Base-by-base conservation (phyloP, 1,139 yeast genomes). In the Candida sanyaensis region DNA sequence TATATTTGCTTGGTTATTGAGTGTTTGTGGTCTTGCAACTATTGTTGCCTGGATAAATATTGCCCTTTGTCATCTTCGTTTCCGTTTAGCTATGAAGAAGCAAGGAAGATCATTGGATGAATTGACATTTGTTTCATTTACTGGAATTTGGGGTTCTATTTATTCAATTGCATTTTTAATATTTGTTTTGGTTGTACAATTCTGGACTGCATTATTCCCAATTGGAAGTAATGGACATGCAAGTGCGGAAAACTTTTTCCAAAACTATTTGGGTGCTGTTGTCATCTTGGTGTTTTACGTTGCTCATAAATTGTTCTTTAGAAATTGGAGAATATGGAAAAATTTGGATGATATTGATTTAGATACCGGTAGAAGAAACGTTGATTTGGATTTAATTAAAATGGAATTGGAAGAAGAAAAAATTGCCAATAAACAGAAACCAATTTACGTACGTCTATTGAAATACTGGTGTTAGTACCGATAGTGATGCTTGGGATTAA, bases 11-110 rank as follows among this genome's bases (percentile, higher is more conserved):
- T 74, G 79, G 79, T 64, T 74, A 54, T 63, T 74, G 46, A 69
- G 77, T 42, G 65, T 73, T 8, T 65, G 74, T 41, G 78, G 77
- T 5, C 63, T 74, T 50, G 68, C 73, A 13, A 69, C 78, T 27
- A 61, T 74, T 38, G 73, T 74, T 59, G 64, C 71, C 31, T 74
- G 78, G 78, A 66, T 69, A 13, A 65, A 71, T 44, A 72, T 73
- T 50, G 66, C 67, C 27, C 57, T 68, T 28, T 67, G 75, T 42
- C 73, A 69, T 50, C 55, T 74, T 30, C 63, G 75, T 47, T 73
- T 73, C 55, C 63, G 79, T 53, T 56, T 66, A 39, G 79, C 78
- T 1, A 51, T 73, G 62, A 55, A 50, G 37, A 52, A 49, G 29
- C 73, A 71, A 50, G 61, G 61, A 17, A 59, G 70, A 49, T 52